Base-by-base conservation (phyloP, 2,329 filamentous ascomycete genomes). In the Colletotrichum limetticola region DNA sequence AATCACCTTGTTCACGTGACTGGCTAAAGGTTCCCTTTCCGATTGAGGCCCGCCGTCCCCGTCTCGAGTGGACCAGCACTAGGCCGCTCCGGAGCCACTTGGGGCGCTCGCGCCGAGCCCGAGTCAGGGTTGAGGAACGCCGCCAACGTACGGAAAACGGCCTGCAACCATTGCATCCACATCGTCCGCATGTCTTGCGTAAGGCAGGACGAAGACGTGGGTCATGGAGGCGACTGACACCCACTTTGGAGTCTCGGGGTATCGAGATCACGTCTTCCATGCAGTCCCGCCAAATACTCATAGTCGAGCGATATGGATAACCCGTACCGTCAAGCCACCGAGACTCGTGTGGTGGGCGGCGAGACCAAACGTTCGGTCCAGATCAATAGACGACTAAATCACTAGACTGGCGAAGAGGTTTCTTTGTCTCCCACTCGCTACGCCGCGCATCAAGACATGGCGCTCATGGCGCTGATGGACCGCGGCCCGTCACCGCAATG, bases 1-100 rank as follows among this genome's bases (percentile, higher is more conserved):
- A 65, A 56, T 5, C 19, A 11, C 0, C 1, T 1, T 0, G 4
- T 4, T 19, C 52, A 63, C 59, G 58, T 68, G 46, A 64, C 22
- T 2, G 28, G 7, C 11, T 16, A 30, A 19, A 58, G n/a, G 14
- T 57, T 59, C 37, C 59, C 69, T 42, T 64, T 66, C 61, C 66
- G 71, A 71, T 53, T 46, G 52, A 65, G 37, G 28, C 60, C 66
- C 49, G 65, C 52, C 42, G 70, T 24, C 53, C 24, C 66, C 66
- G 66, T 72, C 55, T 70, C 61, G 49, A 46, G 66, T 71, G 55
- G 26, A 70, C 56, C 60, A 26, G 60, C 46, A 60, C 60, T 73
- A 73, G 71, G 67, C 71, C 61, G 66, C 26, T 73, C 71, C 71
- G 71, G 71, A 64, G 52, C 71, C 56, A 64, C 26, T 49, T 53